Conservation (phyloP, 495 filamentous ascomycete species). For the Sphaerosporella brunnea region DNA sequence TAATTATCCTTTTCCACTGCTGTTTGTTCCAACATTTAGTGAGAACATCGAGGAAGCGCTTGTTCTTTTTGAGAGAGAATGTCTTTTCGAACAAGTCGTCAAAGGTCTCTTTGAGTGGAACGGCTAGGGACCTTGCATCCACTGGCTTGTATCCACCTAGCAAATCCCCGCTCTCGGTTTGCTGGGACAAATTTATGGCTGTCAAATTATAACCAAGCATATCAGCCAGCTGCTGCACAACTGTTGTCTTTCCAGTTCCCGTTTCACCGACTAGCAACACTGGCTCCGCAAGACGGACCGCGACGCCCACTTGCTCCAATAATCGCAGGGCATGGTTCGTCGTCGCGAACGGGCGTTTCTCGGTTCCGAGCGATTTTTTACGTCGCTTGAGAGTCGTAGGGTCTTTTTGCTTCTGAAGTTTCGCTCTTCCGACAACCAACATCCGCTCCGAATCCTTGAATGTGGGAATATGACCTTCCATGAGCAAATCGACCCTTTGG, state of each 20-base stretch:
- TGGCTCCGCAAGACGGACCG: constrained; percentile 69
- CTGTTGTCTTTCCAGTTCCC: constrained; percentile 91
- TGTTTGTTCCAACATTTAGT: constrained; percentile 59
- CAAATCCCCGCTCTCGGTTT: constrained; percentile 86
- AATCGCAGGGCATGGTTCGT: constrained; percentile 53
- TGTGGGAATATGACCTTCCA: constrained; percentile 47
- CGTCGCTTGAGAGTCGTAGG: constrained; percentile 20
- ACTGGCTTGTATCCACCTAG: constrained; percentile 93
- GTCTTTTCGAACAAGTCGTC: constrained; percentile 72
- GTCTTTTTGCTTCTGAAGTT: constrained; percentile 33
- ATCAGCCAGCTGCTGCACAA: constrained; percentile 79
- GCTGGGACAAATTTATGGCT: constrained; percentile 88
- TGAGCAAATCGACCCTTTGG: constrained; percentile 53
- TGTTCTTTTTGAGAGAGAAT: constrained; percentile 71
- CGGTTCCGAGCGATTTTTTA: constrained; percentile 27
- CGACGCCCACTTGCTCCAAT: constrained; percentile 69
- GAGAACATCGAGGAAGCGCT: constrained; percentile 62
- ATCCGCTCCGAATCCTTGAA: constrained; percentile 39
- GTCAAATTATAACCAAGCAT: constrained; percentile 64
- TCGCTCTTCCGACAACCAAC: constrained; percentile 51
- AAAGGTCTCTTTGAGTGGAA: constrained; percentile 86
- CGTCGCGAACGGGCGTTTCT: constrained; percentile 45
- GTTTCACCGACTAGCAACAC: constrained; percentile 91
- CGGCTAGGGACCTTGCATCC: constrained; percentile 66
- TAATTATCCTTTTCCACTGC: constrained; percentile 68